phyloP scores from a whole-genome alignment of 1,284 basidiomycete species.

The Athelia psychrophila region DNA sequence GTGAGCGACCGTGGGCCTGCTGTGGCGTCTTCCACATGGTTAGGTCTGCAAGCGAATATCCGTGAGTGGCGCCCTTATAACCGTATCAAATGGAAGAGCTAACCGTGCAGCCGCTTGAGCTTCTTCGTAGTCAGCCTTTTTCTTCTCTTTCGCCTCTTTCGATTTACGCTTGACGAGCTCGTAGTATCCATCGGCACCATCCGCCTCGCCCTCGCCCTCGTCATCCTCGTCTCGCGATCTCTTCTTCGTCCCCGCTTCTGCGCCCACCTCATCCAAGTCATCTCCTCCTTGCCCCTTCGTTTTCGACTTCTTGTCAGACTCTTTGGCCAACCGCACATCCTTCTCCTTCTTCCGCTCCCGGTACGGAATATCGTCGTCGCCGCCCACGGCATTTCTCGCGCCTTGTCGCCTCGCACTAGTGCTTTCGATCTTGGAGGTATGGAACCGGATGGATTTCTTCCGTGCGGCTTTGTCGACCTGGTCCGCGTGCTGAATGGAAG shows the following conservation, averaged over 20 bases:
- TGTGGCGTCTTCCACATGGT: slow-evolving; percentile 45
- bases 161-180: slow-evolving; percentile 78
- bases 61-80: neutral
- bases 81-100: slow-evolving; percentile 21
- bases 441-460: slow-evolving; percentile 82
- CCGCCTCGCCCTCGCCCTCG: slow-evolving; percentile 30
- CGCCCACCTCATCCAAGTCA: slow-evolving; percentile 63
- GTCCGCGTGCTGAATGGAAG: slow-evolving; percentile 67
- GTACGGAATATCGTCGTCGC: slow-evolving; percentile 90
- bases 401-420: slow-evolving; percentile 68
- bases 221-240: slow-evolving; percentile 45
- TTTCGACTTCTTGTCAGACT: slow-evolving; percentile 37
- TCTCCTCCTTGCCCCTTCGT: slow-evolving; percentile 53
- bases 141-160: slow-evolving; percentile 72
- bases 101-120: slow-evolving; percentile 63
- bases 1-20: slow-evolving; percentile 84
- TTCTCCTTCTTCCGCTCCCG: slow-evolving; percentile 62
- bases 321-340: slow-evolving; percentile 49
- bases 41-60: slow-evolving; percentile 34
- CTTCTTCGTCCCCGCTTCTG: slow-evolving; percentile 41
- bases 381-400: slow-evolving; percentile 64
- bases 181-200: slow-evolving; percentile 75
- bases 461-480: slow-evolving; percentile 79
- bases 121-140: slow-evolving; percentile 80
- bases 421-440: slow-evolving; percentile 81